Base-by-base conservation (phyloP, 2,329 filamentous ascomycete genomes). In the Dothistroma pini region DNA sequence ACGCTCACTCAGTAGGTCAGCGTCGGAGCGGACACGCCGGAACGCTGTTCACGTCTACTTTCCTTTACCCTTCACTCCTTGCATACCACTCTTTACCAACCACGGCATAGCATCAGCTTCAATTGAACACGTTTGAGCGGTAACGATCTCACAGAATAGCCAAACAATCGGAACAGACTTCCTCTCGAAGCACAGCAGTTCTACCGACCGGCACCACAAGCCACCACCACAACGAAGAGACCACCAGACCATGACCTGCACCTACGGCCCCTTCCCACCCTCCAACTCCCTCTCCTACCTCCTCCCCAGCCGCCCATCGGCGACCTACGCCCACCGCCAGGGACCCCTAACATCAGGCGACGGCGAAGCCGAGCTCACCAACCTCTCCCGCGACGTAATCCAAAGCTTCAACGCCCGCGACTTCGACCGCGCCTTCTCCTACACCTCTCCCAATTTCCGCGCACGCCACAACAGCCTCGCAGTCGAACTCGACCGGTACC, bases 311-410 rank as follows among this genome's bases (percentile, higher is more conserved):
- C 22, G 47, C 3, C 54, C 54, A 19, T 44, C 54, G 1, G 12
- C 35, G 8, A 21, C 9, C 53, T 55, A 55, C 53, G 32, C 53
- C 53, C 53, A 55, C 53, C 32, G 38, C 53, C 12, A 22, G 8
- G 2, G 38, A 21, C n/a, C 54, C 54, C 19, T 29, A 4, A 9
- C 34, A 14, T 31, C 2, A 11, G 34, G 19, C 54, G 53, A 55
- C 34, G 53, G 53, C 53, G 41, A 32, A 22, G 51, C 25, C 10
- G 19, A 49, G 29, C 29, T 52, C 34, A 19, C 29, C 32, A 49
- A 58, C 48, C 34, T 35, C 34, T 58, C 56, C 41, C 57, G 51
- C 50, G 38, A 54, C 41, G 29, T 59, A 8, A 41, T 59, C 35
- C 1, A 55, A 34, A 49, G 22, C 50, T 59, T 59, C 57, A 59